phyloP scores from a whole-genome alignment of 2,329 filamentous ascomycete species.

The Pseudocercospora musae region DNA sequence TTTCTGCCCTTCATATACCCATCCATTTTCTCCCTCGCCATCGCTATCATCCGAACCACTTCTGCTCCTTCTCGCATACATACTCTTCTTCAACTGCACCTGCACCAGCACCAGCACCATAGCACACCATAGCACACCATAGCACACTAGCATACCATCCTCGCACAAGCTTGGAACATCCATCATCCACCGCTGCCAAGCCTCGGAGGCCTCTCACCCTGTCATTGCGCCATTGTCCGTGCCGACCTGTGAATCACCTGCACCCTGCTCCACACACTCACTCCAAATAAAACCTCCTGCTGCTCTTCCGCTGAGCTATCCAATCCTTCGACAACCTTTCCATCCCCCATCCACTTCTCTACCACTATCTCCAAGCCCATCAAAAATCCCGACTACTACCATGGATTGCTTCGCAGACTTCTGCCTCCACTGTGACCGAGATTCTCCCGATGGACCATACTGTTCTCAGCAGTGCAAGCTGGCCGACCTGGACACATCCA shows the following conservation, averaged over 20 bases:
- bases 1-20: conserved; percentile 9
- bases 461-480: conserved; percentile 91
- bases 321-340: conserved; percentile 6
- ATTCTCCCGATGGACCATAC: conserved; percentile 78
- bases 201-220: conserved; percentile 15
- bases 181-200: conserved; percentile 1
- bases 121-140: too few relatives aligned
- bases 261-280: too few relatives aligned
- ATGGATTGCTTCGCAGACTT: conserved; percentile 82
- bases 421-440: conserved; percentile 91
- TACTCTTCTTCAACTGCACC: too few relatives aligned
- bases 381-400: too few relatives aligned
- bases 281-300: conserved; percentile 17
- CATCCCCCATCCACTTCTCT: not conserved
- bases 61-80: conserved; percentile 5
- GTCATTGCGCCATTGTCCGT: conserved; percentile 27
- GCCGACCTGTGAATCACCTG: conserved; percentile 18
- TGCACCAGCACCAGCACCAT: too few relatives aligned
- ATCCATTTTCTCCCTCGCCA: conserved; percentile 1
- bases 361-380: not conserved
- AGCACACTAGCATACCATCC: conserved; percentile 9
- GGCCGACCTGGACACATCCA: conserved; percentile 73
- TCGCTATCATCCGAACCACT: not conserved
- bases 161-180: conserved; percentile 1
- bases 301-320: not conserved